Conservation (phyloP, 2,329 filamentous ascomycete species). For the Botrytis elliptica region DNA sequence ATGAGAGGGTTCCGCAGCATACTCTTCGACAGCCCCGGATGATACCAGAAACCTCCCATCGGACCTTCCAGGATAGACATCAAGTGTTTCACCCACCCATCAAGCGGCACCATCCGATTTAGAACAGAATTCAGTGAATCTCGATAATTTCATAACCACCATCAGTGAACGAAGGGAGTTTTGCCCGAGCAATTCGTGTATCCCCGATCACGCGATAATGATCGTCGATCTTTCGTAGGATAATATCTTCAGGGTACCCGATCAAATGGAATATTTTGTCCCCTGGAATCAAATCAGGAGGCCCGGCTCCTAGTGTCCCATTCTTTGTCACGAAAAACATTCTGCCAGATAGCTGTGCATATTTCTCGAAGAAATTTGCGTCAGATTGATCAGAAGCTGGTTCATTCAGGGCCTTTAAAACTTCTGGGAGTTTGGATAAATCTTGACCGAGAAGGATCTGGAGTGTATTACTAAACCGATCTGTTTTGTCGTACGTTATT, state of each 20-base stretch:
- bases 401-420: too few species aligned
- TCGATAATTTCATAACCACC: not conserved
- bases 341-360: too few species aligned
- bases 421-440: too few species aligned
- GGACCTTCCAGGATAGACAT: not conserved
- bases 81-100: not conserved
- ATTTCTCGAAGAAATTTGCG: too few species aligned
- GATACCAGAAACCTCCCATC: not conserved
- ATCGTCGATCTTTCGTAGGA: accelerated
- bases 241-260: not conserved
- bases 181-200: not conserved
- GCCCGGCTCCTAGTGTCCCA: accelerated
- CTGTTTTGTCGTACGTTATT: too few species aligned
- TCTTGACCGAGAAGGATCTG: too few species aligned
- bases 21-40: not conserved
- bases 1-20: not conserved
- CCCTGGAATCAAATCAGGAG: not conserved
- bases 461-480: accelerated
- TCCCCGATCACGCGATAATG: not conserved
- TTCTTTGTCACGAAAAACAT: not conserved
- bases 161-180: not conserved
- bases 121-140: not conserved
- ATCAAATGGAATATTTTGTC: not conserved
- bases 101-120: not conserved
- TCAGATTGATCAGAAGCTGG: too few species aligned